Evolutionary conservation across 202 grass and related monocot species (phyloP).

Genomic region (Brachypodium distachyon): DNA sequence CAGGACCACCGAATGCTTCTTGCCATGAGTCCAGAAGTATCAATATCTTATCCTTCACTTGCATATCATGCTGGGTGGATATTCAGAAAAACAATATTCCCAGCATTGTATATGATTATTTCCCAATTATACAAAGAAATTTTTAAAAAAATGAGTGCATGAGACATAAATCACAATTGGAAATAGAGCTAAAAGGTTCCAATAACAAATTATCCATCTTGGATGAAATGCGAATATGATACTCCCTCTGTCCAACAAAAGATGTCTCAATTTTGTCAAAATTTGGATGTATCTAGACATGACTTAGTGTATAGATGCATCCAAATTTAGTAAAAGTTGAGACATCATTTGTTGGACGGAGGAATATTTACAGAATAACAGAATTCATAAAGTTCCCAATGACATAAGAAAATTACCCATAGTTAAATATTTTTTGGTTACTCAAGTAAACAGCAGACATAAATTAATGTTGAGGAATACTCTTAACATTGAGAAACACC

Average conservation of each 20-base stretch:
- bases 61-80: slow-evolving; percentile 67
- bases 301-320: no score
- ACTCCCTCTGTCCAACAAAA: no score
- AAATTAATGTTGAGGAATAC: neutral
- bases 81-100: slow-evolving; percentile 1
- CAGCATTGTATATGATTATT: neutral
- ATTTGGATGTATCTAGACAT: no score
- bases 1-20: slow-evolving; percentile 97
- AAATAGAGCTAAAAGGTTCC: neutral
- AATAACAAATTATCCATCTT: neutral
- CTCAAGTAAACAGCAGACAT: neutral
- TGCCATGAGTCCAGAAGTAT: slow-evolving; percentile 96
- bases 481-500: neutral
- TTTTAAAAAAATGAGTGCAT: neutral
- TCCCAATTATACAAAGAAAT: neutral
- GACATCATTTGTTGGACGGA: no score
- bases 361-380: no score
- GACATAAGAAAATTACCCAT: neutral
- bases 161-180: neutral
- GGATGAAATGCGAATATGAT: neutral
- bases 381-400: neutral
- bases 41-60: slow-evolving; percentile 83
- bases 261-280: no score
- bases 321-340: no score
- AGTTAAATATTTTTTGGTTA: neutral